phyloP scores from a whole-genome alignment of 495 filamentous ascomycete species.

The Hypoxylon subgilvum region DNA sequence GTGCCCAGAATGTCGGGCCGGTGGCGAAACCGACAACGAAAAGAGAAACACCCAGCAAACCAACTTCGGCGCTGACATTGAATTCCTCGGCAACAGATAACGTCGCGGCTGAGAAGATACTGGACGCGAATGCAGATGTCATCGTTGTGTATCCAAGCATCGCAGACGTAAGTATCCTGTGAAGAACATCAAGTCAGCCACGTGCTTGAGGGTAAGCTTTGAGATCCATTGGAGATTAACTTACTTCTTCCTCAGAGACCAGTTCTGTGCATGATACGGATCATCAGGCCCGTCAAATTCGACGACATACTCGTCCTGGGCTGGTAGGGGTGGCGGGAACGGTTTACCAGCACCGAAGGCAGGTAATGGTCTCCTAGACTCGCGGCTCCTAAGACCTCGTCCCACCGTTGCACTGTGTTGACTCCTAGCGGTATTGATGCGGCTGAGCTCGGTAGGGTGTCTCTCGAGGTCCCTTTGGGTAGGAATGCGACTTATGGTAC shows the following conservation, averaged over 20 bases:
- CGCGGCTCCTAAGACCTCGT: constrained; percentile 54
- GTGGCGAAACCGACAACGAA: constrained; percentile 76
- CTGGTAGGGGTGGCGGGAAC: constrained; percentile 74
- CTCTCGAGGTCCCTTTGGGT: constrained; percentile 73
- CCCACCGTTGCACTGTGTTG: constrained; percentile 82
- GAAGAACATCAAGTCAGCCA: constrained; percentile 30
- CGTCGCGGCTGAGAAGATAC: constrained; percentile 72
- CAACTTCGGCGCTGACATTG: constrained; percentile 63
- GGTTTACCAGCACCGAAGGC: constrained; percentile 75
- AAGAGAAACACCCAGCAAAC: constrained; percentile 68
- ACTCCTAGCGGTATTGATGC: constrained; percentile 74
- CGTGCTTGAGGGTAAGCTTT: neutral
- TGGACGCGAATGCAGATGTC: constrained; percentile 72
- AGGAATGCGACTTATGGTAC: constrained; percentile 62
- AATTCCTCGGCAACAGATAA: constrained; percentile 57
- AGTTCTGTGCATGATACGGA: constrained; percentile 83
- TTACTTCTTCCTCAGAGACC: constrained; percentile 77
- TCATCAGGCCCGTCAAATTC: constrained; percentile 83
- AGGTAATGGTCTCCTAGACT: constrained; percentile 62
- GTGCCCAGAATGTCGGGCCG: constrained; percentile 70
- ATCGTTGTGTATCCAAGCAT: constrained; percentile 83
- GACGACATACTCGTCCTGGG: constrained; percentile 82
- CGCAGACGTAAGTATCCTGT: constrained; percentile 65
- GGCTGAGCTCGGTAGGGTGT: constrained; percentile 73
- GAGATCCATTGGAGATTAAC: constrained; percentile 32